phyloP scores from a whole-genome alignment of 345 rosid species.

The Eucalyptus cladocalyx region DNA sequence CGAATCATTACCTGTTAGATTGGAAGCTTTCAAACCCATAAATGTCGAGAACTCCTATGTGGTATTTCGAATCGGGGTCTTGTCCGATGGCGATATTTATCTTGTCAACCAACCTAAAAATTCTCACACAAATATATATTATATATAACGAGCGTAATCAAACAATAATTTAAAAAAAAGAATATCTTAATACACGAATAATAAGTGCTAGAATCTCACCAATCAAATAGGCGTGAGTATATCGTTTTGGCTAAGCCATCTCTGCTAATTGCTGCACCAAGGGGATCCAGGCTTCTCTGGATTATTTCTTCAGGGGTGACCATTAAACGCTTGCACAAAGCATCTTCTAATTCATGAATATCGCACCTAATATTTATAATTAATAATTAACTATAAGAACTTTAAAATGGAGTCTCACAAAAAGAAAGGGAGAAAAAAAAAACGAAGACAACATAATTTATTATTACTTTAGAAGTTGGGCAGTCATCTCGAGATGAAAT shows the following conservation, averaged over 20 bases:
- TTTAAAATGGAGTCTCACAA: background rate
- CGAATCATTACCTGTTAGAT: conserved; percentile 53
- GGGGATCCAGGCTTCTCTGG: conserved; percentile 69
- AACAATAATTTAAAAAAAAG: background rate
- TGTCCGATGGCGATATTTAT: conserved; percentile 69
- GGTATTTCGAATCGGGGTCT: conserved; percentile 49
- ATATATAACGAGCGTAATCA: background rate
- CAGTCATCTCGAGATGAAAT: conserved; percentile 71
- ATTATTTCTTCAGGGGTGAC: conserved; percentile 81
- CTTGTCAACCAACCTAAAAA: conserved; percentile 73
- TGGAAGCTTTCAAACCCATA: conserved; percentile 93
- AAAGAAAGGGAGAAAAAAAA: background rate
- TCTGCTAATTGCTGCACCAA: conserved; percentile 64
- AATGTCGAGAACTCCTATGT: conserved; percentile 85
- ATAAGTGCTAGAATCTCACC: conserved; percentile 27
- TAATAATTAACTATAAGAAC: background rate
- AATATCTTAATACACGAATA: background rate
- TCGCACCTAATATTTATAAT: conserved; percentile 53
- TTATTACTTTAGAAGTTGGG: conserved; percentile 72
- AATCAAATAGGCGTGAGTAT: conserved; percentile 78
- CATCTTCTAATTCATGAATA: conserved; percentile 48
- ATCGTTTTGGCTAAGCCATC: conserved; percentile 92
- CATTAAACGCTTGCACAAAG: conserved; percentile 73
- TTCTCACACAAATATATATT: background rate
- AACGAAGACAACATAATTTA: background rate